Base-by-base conservation (phyloP, 805 yeast genomes). In the Kazachstania psychrophila region DNA sequence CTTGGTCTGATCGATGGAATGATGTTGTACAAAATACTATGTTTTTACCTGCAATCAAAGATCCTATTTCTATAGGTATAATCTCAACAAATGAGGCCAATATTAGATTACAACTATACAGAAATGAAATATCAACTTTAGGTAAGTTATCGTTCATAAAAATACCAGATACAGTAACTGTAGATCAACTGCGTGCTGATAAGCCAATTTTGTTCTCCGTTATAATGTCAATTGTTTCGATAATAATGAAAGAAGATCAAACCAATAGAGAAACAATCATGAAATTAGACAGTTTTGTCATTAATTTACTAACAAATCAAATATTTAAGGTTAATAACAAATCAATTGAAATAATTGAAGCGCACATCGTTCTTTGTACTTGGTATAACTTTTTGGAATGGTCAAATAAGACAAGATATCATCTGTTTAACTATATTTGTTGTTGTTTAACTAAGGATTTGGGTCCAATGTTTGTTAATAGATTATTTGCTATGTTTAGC, bases 351-450 rank as follows among this genome's bases (percentile, higher is more conserved):
- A 58, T 84, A 25, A 61, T 86, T 27, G 77, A 79, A 53, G 62
- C 78, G 14, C 61, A 82, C 34, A 52, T 81, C 14, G 49, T 83
- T 5, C 62, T 81, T 36, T 70, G 81, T 18, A 57, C 79, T 20
- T 87, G 95, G 95, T 86, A 85, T 53, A 83, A 81, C 45, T 73
- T 84, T 4, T 83, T 95, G 0, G 95, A 85, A 56, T 64, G 83
- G 47, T 82, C 83, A 45, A 82, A 77, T 44, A 82, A 81, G 47
- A 73, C 94, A 39, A 72, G 94, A 33, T 77, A 79, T 45, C 92
- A 83, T 52, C 63, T 85, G 36, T 68, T 84, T 44, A 73, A 75
- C 37, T 64, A 73, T 11, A 62, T 84, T 16, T 75, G 87, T 36
- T 73, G 79, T 11, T 66, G 80, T 4, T 65, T 87, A 58, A 69